Conservation (phyloP, 2,329 filamentous ascomycete genomes). For the Cercospora canescens region DNA sequence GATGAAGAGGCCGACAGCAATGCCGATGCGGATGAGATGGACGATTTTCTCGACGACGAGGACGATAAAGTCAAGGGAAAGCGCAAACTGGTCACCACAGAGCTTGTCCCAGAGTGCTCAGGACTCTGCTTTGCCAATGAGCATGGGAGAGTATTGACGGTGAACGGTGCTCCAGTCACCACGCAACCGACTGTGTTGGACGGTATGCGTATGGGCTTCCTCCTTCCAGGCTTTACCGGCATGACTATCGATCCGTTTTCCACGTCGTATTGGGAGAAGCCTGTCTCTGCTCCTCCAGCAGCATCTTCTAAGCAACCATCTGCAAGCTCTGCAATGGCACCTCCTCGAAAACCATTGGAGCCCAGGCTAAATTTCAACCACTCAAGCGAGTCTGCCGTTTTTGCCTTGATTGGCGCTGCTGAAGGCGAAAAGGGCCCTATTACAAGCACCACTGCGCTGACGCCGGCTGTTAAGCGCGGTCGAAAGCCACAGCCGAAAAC, state of each 20-base stretch:
- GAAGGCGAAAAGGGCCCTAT: constrained; percentile 37
- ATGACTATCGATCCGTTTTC: constrained; percentile 83
- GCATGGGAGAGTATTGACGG: constrained; percentile 45
- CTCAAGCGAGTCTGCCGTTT: constrained; percentile 15
- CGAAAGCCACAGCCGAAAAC: constrained; percentile 42
- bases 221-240: constrained; percentile 32
- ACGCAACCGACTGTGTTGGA: constrained; percentile 35
- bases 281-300: constrained; percentile 30
- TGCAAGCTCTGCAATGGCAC: constrained; percentile 34
- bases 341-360: constrained; percentile 44
- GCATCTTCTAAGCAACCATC: constrained; percentile 21
- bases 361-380: constrained; percentile 37
- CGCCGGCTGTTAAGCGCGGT: constrained; percentile 33
- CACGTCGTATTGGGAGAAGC: constrained; percentile 69
- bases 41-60: constrained; percentile 85
- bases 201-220: constrained; percentile 33
- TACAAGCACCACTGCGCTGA: constrained; percentile 29
- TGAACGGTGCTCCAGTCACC: constrained; percentile 46
- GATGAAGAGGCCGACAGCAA: constrained; percentile 70
- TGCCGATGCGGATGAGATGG: constrained; percentile 81
- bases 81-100: constrained; percentile 60
- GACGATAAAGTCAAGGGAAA: constrained; percentile 63
- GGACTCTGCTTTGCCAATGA: constrained; percentile 81
- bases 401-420: constrained; percentile 31
- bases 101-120: constrained; percentile 73